Base-by-base conservation (phyloP, 2,329 filamentous ascomycete genomes). In the Chaetomiaceae sp. region DNA sequence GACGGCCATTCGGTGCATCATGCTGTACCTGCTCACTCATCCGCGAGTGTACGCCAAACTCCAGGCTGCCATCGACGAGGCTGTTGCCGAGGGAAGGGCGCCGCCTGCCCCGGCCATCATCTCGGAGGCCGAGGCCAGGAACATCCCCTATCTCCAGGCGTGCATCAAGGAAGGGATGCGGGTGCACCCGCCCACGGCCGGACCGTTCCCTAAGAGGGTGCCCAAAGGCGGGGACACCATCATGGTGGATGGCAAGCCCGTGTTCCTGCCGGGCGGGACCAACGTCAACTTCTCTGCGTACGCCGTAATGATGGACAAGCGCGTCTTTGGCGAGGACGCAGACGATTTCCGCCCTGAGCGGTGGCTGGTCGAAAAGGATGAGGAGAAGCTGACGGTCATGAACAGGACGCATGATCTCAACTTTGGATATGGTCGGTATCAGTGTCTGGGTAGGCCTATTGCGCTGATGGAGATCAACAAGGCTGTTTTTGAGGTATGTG, bases 381-480 rank as follows among this genome's bases (percentile, higher is more conserved):
- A 53, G 1, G 64, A 62, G 0, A 61, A 65, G 34, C 58, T 67
- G 53, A 62, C 59, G 19, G 56, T 55, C 6, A 72, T 71, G 63
- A 59, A 65, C 36, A 57, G 59, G 11, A 68, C 64, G 1, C 53
- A 68, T n/a, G 72, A 74, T 23, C 56, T 71, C n/a, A 62, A 70
- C 2, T 76, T 75, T 59, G 69, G 69, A 1, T 62, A 66, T 38
- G 72, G 73, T 1, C 62, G 61, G 20, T 71, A 64, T 48, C 57
- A 63, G 53, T 76, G 74, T 53, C 56, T 75, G 15, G 75, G 74
- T 0, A 72, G 68, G 62, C 61, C 66, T 8, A 68, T 75, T 36
- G 73, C 72, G 0, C 59, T 68, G 51, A 69, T 75, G 59, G 72
- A 75, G 61, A 42, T 75, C 40, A 68, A 70, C 54, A 76, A 76